Evolutionary conservation across 1,284 basidiomycete species (phyloP).

Genomic region (Gomphus bonarii): DNA sequence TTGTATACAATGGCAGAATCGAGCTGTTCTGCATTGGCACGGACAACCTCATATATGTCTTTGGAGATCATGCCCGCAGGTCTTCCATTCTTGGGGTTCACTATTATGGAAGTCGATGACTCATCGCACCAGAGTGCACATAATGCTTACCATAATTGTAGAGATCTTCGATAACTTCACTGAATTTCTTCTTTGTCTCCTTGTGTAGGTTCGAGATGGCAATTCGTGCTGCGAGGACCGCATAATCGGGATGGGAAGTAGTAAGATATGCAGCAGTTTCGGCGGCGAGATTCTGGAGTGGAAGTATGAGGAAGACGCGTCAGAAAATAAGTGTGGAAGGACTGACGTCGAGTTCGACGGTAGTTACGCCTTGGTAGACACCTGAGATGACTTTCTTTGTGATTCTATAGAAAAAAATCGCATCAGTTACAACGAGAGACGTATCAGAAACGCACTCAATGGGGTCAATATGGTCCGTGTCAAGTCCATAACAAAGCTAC

Average conservation of each 20-base stretch:
- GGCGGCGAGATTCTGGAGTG: conserved; percentile 74
- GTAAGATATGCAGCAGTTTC: conserved; percentile 98
- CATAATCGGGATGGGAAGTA: conserved; percentile 96
- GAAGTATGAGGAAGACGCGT: neutral
- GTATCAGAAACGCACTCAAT: conserved; percentile 57
- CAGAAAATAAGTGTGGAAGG: neutral
- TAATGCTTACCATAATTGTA: conserved; percentile 67
- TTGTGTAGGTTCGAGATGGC: conserved; percentile 99
- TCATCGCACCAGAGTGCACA: neutral
- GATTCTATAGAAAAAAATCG: conserved; percentile 37
- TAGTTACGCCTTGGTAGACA: conserved; percentile 94
- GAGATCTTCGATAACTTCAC: conserved; percentile 83
- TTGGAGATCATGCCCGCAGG: conserved; percentile 89
- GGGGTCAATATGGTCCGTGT: conserved; percentile 88
- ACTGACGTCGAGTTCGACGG: conserved; percentile 90
- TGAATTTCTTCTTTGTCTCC: conserved; percentile 97
- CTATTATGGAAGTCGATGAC: conserved; percentile 28
- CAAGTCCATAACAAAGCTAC: conserved; percentile 88
- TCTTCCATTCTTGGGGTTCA: conserved; percentile 92
- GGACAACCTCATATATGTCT: conserved; percentile 77
- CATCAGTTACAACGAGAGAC: neutral
- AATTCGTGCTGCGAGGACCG: conserved; percentile 95
- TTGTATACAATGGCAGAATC: conserved; percentile 97
- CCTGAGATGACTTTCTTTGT: conserved; percentile 94
- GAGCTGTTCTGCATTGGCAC: conserved; percentile 73